Evolutionary conservation across 495 filamentous ascomycete species (phyloP).

Genomic region (Penicillium samsonianum): DNA sequence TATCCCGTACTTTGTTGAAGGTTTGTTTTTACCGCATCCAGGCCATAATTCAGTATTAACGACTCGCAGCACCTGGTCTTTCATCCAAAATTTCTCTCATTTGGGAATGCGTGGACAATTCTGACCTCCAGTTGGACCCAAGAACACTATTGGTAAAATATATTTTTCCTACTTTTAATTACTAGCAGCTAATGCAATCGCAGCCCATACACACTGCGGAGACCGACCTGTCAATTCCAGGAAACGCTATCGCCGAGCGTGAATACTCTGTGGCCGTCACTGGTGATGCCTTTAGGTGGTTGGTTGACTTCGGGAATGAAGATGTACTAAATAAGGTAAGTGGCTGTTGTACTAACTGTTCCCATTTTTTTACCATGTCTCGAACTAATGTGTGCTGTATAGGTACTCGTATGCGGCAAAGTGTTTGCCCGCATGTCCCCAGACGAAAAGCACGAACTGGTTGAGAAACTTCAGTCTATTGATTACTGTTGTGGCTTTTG

Average conservation of each 20-base stretch:
- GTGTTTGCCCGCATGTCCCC: conserved; percentile 99
- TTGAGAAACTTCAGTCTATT: conserved; percentile 95
- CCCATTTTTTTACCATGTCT: neutral
- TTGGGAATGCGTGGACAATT: conserved; percentile 94
- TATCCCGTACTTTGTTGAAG: conserved; percentile 82
- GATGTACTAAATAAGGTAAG: conserved; percentile 68
- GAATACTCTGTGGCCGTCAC: conserved; percentile 88
- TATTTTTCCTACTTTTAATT: neutral
- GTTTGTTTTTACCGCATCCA: conserved; percentile 35
- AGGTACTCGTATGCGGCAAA: conserved; percentile 89
- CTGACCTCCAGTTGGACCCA: conserved; percentile 70
- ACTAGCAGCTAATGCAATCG: conserved; percentile 29
- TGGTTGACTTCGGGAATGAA: conserved; percentile 83
- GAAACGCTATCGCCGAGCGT: conserved; percentile 71
- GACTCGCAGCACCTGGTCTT: conserved; percentile 53
- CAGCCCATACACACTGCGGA: conserved; percentile 71
- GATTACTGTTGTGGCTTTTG: conserved; percentile 97
- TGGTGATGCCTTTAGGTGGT: conserved; percentile 95
- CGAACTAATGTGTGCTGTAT: conserved; percentile 3
- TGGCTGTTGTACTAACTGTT: neutral
- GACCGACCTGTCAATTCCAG: conserved; percentile 79
- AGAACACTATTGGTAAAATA: conserved; percentile 66
- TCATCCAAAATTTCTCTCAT: conserved; percentile 68
- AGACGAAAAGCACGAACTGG: conserved; percentile 97
- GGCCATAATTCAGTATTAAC: conserved; percentile 7